phyloP scores from a whole-genome alignment of 2,329 filamentous ascomycete species.

The Stagonosporopsis cucurbitacearum region DNA sequence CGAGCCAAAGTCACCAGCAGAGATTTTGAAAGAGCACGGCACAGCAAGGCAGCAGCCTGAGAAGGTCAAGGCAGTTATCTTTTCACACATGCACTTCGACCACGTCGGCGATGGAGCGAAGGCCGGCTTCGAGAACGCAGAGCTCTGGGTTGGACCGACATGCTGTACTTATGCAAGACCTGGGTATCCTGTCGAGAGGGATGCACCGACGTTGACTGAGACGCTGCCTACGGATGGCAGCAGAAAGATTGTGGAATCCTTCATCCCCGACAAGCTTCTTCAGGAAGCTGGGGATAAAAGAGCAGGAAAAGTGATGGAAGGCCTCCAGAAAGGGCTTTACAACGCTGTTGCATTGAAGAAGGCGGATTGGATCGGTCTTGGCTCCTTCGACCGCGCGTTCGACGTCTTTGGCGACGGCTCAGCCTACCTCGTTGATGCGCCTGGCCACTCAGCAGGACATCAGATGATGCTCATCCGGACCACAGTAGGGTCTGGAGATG shows the following conservation, averaged over 20 bases:
- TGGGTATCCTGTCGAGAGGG: slow-evolving; percentile 34
- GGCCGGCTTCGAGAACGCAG: slow-evolving; percentile 43
- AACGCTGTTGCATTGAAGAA: slow-evolving; percentile 36
- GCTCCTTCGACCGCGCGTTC: slow-evolving; percentile 53
- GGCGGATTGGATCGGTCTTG: slow-evolving; percentile 47
- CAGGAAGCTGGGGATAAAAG: slow-evolving; percentile 31
- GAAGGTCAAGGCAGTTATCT: slow-evolving; percentile 51
- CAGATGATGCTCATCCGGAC: slow-evolving; percentile 50
- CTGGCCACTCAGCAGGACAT: slow-evolving; percentile 61
- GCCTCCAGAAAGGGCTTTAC: slow-evolving; percentile 34
- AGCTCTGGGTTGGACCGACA: slow-evolving; percentile 50
- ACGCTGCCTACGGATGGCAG: slow-evolving; percentile 52
- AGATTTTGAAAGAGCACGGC: slow-evolving; percentile 37
- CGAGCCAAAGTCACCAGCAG: slow-evolving; percentile 36
- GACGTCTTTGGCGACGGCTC: slow-evolving; percentile 59
- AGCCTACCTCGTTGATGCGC: slow-evolving; percentile 58
- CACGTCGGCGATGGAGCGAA: slow-evolving; percentile 51
- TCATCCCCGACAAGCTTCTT: slow-evolving; percentile 39
- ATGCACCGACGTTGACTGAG: slow-evolving; percentile 47
- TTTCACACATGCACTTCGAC: slow-evolving; percentile 51
- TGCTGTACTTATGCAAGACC: slow-evolving; percentile 41
- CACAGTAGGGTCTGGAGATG: slow-evolving; percentile 12
- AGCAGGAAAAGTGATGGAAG: slow-evolving; percentile 33
- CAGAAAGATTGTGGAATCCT: slow-evolving; percentile 50
- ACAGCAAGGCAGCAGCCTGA: slow-evolving; percentile 41